Conservation (phyloP, 1,284 basidiomycete genomes). For the Spongispora temasekensis region DNA sequence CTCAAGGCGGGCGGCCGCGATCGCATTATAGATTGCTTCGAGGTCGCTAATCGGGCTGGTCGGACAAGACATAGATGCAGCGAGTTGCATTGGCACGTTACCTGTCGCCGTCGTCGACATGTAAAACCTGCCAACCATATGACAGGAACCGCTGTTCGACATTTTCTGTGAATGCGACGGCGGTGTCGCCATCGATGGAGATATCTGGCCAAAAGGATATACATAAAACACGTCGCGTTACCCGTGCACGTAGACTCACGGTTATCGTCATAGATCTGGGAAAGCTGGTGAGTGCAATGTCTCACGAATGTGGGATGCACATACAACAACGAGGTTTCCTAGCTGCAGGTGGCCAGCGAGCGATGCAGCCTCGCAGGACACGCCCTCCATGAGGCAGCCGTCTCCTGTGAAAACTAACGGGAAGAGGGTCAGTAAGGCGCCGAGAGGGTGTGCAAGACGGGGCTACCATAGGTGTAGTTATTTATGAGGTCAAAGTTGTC, state of each 20-base stretch:
- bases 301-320: conserved; percentile 33
- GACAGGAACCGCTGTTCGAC: conserved; percentile 86
- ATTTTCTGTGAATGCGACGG: conserved; percentile 92
- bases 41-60: conserved; percentile 59
- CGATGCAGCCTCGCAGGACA: conserved; percentile 87
- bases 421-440: conserved; percentile 13
- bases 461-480: conserved; percentile 86
- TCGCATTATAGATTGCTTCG: conserved; percentile 76
- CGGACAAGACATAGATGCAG: conserved; percentile 1
- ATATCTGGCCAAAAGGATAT: conserved; percentile 61
- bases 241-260: conserved; percentile 47
- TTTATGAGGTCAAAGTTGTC: conserved; percentile 82
- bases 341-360: conserved; percentile 93
- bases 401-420: conserved; percentile 83
- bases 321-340: conserved; percentile 86
- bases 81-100: conserved; percentile 37
- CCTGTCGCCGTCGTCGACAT: conserved; percentile 82
- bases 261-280: conserved; percentile 87
- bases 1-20: conserved; percentile 75
- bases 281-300: conserved; percentile 11
- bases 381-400: conserved; percentile 96
- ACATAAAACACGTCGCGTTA: conserved; percentile 1
- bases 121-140: conserved; percentile 93
- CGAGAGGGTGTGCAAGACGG: background rate
- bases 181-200: conserved; percentile 94